These are phyloP conservation scores for Cytospora piceicola DNA, from an alignment of 2,329 filamentous ascomycete genomes.

Conservation along the genomic window DNA sequence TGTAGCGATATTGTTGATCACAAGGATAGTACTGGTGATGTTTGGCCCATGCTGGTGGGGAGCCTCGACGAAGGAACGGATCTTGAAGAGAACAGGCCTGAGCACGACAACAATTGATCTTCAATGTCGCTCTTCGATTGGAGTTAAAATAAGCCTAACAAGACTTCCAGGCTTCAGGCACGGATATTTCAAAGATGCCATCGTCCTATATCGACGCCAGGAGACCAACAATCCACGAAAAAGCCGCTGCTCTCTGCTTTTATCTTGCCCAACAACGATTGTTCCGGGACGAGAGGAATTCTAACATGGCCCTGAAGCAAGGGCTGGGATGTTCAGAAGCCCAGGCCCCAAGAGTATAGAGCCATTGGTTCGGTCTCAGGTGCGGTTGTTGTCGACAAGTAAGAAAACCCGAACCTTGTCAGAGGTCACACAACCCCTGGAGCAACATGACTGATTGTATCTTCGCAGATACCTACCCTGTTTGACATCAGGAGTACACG, in stretches of 20 bases:
- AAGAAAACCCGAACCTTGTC: background rate
- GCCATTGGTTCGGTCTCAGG: background rate
- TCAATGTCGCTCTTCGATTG: background rate
- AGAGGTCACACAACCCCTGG: background rate
- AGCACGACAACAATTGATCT: background rate
- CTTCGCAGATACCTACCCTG: background rate
- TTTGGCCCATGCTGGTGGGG: constrained; percentile 17
- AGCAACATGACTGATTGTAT: background rate
- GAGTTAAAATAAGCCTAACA: background rate
- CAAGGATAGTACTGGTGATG: constrained; percentile 4
- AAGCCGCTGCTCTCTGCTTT: too few relatives aligned
- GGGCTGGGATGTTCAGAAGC: too few relatives aligned
- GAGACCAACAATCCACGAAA: too few relatives aligned
- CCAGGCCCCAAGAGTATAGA: background rate
- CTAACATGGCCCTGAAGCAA: too few relatives aligned
- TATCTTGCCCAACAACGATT: too few relatives aligned
- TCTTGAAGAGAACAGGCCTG: background rate
- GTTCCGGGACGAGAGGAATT: too few relatives aligned
- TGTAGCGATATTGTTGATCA: constrained; percentile 35
- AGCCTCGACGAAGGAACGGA: constrained; percentile 17
- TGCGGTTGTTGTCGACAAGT: background rate
- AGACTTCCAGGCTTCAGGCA: too few relatives aligned
- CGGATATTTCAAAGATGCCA: too few relatives aligned
- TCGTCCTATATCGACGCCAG: too few relatives aligned
- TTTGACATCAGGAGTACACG: too few relatives aligned